A percentile compares a stretch with the other conserved stretches of the same genome.
These are phyloP conservation scores for Bjerkandera adusta DNA, from an alignment of 1,284 basidiomycete species.

Conservation along the genomic window DNA sequence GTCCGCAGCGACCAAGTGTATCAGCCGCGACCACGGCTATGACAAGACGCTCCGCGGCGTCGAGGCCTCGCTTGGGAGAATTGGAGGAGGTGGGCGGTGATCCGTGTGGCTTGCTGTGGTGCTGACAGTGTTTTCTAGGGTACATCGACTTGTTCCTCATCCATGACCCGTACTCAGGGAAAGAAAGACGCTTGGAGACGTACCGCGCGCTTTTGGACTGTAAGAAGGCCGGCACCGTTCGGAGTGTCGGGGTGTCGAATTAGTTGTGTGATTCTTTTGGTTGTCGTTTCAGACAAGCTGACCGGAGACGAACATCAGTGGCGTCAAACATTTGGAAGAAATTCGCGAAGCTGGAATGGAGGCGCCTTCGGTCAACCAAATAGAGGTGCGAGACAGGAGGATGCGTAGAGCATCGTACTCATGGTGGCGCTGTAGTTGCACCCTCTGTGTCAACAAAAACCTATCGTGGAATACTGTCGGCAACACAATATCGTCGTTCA, in stretches of 20 bases:
- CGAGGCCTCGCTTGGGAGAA: conserved; percentile 21
- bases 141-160: conserved; percentile 64
- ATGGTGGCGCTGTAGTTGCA: conserved; percentile 52
- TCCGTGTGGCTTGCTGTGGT: not conserved
- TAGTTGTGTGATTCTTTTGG: conserved; percentile 37
- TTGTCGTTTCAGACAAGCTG: conserved; percentile 17
- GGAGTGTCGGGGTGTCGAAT: conserved; percentile 62
- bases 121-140: conserved; percentile 23
- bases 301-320: conserved; percentile 59
- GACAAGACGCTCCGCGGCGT: conserved; percentile 21
- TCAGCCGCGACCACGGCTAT: conserved; percentile 23
- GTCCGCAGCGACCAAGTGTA: conserved; percentile 15
- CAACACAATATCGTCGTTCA: conserved; percentile 70
- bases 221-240: conserved; percentile 49
- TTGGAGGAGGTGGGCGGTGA: conserved; percentile 18
- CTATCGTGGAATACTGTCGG: conserved; percentile 77
- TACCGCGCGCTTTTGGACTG: conserved; percentile 44
- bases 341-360: conserved; percentile 60
- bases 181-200: conserved; percentile 39
- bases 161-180: conserved; percentile 49
- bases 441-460: conserved; percentile 80
- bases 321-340: conserved; percentile 76
- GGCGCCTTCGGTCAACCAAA: conserved; percentile 80
- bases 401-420: not conserved
- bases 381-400: conserved; percentile 51